Conservation (phyloP, 1,284 basidiomycete species). For the Austroboletus rostrupii region DNA sequence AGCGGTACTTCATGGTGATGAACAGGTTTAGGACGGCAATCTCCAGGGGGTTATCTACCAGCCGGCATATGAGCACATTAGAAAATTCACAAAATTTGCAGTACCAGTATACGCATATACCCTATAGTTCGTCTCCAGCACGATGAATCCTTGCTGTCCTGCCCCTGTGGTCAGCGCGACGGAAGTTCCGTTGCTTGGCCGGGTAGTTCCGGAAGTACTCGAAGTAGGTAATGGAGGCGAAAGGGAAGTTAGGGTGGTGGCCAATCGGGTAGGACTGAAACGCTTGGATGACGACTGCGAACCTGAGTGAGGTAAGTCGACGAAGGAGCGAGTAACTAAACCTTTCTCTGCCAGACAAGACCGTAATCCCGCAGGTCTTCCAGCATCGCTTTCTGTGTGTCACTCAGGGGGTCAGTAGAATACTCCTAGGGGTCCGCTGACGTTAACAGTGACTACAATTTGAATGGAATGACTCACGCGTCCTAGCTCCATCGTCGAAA, state of each 20-base stretch:
- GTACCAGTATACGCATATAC: constrained; percentile 96
- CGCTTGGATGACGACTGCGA: constrained; percentile 62
- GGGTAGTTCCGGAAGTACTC: constrained; percentile 42
- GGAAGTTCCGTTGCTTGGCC: constrained; percentile 14
- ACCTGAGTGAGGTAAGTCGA: constrained; percentile 7
- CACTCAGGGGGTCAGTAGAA: constrained; percentile 77
- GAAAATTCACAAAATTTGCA: constrained; percentile 13
- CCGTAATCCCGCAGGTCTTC: constrained; percentile 94
- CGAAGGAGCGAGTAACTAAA: constrained; percentile 27
- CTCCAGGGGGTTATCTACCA: constrained; percentile 86
- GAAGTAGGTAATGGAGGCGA: constrained; percentile 67
- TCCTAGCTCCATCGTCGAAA: constrained; percentile 91
- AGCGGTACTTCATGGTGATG: constrained; percentile 87
- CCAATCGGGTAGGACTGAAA: constrained; percentile 94
- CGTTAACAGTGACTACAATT: constrained; percentile 1
- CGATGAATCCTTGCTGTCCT: constrained; percentile 82
- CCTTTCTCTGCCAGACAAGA: constrained; percentile 80
- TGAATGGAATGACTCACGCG: constrained; percentile 46
- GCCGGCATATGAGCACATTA: constrained; percentile 17
- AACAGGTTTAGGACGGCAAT: constrained; percentile 96
- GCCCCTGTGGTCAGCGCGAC: constrained; percentile 42
- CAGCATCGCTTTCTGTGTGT: constrained; percentile 83
- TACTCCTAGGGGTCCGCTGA: constrained; percentile 63
- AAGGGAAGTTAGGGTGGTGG: constrained; percentile 88
- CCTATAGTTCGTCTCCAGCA: constrained; percentile 98